phyloP scores from a whole-genome alignment of 163 green algal genomes.

The Scenedesmus sp. region DNA sequence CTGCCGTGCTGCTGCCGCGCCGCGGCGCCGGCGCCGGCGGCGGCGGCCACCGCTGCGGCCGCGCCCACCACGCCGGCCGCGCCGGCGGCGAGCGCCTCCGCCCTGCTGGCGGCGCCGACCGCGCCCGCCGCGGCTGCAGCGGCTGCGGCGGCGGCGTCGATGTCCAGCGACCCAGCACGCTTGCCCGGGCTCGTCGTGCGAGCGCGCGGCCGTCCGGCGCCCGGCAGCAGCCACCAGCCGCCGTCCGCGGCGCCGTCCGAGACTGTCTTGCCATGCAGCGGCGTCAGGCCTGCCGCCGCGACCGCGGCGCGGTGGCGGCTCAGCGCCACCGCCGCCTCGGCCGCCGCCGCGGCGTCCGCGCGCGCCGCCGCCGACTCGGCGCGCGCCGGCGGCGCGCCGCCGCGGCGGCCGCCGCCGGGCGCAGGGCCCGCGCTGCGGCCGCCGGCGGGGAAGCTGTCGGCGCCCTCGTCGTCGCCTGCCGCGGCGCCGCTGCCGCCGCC shows the following conservation, averaged over 20 bases:
- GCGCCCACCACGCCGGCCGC: neutral
- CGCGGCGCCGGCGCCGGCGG: neutral
- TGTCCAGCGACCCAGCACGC: constrained; percentile 14
- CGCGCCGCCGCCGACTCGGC: constrained; percentile 24
- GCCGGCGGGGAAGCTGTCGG: too few species aligned
- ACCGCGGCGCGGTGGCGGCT: constrained; percentile 2
- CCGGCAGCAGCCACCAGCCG: constrained; percentile 1
- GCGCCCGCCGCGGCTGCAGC: constrained; percentile 8
- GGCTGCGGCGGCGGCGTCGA: neutral
- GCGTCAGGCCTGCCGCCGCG: constrained; percentile 20
- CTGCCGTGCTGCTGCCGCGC: constrained; percentile 12
- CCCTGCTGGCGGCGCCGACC: neutral
- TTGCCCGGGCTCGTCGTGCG: neutral
- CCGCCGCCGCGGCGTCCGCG: constrained; percentile 14
- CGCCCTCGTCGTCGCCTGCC: neutral
- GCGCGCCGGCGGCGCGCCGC: neutral
- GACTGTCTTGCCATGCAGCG: neutral
- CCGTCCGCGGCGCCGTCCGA: too few species aligned
- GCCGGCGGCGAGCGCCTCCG: neutral
- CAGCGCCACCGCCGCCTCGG: constrained; percentile 16
- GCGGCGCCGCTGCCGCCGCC: constrained; percentile 2
- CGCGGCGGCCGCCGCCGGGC: too few species aligned
- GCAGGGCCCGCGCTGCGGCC: neutral
- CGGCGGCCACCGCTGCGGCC: constrained; percentile 2
- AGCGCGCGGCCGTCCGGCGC: neutral